phyloP scores from a whole-genome alignment of 208 protist genomes.

The Phytomonas sp. region DNA sequence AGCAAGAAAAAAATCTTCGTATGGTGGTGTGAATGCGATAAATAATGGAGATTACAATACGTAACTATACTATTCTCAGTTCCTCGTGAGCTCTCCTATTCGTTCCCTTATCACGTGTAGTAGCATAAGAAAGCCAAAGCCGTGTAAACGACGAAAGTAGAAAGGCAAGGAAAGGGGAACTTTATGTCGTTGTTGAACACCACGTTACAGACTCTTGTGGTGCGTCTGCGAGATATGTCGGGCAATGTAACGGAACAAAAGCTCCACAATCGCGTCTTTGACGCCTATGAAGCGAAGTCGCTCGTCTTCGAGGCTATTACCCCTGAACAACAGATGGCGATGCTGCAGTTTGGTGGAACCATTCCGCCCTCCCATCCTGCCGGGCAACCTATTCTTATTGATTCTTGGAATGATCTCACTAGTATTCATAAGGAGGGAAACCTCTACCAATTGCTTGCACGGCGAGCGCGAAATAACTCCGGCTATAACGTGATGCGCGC shows the following conservation, averaged over 20 bases:
- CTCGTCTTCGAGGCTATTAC: constrained; percentile 82
- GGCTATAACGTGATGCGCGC: constrained; percentile 66
- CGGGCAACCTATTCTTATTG: constrained; percentile 64
- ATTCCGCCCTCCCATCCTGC: constrained; percentile 75
- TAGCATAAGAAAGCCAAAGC: not conserved
- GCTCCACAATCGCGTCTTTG: constrained; percentile 86
- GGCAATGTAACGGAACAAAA: constrained; percentile 85
- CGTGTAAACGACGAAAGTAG: not conserved
- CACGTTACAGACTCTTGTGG: constrained; percentile 76
- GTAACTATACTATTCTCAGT: constrained; percentile 2
- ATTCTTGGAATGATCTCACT: constrained; percentile 73
- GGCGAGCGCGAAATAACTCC: constrained; percentile 58
- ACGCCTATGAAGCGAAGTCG: constrained; percentile 86
- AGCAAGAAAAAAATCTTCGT: not conserved
- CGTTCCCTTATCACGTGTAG: not conserved
- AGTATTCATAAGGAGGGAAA: constrained; percentile 61
- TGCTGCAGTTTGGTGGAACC: constrained; percentile 47
- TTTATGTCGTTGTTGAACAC: constrained; percentile 83
- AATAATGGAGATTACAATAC: not conserved
- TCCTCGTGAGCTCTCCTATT: not conserved
- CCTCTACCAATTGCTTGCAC: constrained; percentile 76
- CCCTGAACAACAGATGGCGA: constrained; percentile 61
- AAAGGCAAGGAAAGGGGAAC: no score
- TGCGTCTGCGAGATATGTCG: constrained; percentile 73
- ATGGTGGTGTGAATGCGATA: not conserved